Evolutionary conservation across 108 stramenopile species (phyloP).

Genomic region (Skeletonema menzelii): DNA sequence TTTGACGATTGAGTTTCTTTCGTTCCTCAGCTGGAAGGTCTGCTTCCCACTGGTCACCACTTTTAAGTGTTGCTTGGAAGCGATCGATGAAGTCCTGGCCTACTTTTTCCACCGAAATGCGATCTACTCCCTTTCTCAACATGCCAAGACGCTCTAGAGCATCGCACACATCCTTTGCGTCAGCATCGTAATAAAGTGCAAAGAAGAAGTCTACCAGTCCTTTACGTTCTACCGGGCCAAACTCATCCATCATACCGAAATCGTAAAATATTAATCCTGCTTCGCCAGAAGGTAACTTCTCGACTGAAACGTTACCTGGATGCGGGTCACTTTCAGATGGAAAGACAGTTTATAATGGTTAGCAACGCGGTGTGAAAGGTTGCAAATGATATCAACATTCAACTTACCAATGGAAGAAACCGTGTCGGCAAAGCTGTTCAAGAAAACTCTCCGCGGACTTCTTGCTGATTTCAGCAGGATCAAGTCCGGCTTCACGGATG

Average conservation of each 20-base stretch:
- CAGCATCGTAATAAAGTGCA: conserved; percentile 88
- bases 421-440: conserved; percentile 95
- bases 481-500: conserved; percentile 61
- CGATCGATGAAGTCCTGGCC: conserved; percentile 95
- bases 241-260: conserved; percentile 99
- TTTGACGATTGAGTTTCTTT: conserved; percentile 66
- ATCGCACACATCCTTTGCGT: conserved; percentile 90
- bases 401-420: conserved; percentile 79
- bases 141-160: conserved; percentile 94
- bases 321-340: conserved; percentile 48
- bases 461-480: conserved; percentile 82
- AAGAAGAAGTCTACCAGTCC: conserved; percentile 91
- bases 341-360: neutral
- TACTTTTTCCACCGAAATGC: conserved; percentile 94
- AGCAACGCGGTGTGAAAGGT: neutral
- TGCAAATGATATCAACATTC: neutral
- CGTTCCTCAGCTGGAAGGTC: conserved; percentile 77
- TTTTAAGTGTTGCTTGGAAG: conserved; percentile 83
- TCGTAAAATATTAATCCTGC: conserved; percentile 94
- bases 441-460: conserved; percentile 93
- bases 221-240: conserved; percentile 73
- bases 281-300: conserved; percentile 72
- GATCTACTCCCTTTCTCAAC: conserved; percentile 87
- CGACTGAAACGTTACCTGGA: conserved; percentile 91
- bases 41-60: conserved; percentile 74